These are phyloP conservation scores for Phytopythium sindhum DNA, from an alignment of 352 stramenopile genomes.

Conservation along the genomic window DNA sequence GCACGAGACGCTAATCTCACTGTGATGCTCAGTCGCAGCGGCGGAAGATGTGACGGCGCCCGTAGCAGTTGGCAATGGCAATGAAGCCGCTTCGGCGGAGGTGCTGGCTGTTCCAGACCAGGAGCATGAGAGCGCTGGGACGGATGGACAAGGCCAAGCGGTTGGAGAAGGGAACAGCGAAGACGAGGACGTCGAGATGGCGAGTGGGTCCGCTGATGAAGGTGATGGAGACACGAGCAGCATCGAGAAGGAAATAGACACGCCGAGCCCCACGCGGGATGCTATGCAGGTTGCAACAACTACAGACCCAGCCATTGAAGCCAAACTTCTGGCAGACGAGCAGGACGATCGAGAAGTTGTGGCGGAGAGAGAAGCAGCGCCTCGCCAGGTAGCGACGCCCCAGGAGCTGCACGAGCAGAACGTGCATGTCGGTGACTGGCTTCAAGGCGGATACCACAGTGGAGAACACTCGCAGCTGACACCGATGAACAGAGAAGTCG, in stretches of 20 bases:
- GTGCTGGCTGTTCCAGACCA: neutral
- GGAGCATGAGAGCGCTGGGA: neutral
- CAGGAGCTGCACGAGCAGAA: slow-evolving; percentile 20
- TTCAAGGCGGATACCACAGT: slow-evolving; percentile 1
- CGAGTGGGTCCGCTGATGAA: neutral
- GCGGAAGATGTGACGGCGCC: neutral
- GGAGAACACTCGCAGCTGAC: neutral
- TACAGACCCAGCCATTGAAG: neutral
- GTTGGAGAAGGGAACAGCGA: neutral
- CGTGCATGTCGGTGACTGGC: slow-evolving; percentile 19
- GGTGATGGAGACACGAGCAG: neutral
- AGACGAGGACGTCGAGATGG: neutral
- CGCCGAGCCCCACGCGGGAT: neutral
- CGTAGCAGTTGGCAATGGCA: neutral
- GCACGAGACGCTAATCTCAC: neutral
- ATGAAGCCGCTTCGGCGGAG: neutral
- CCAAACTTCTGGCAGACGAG: neutral
- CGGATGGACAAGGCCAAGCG: neutral
- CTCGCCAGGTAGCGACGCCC: slow-evolving; percentile 14
- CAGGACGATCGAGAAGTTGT: neutral
- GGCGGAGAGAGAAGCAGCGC: neutral
- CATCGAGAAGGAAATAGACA: neutral
- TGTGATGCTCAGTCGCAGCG: neutral
- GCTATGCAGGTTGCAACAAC: neutral
- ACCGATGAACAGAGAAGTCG: too few relatives aligned